Evolutionary conservation across 2,329 filamentous ascomycete genomes (phyloP).

Genomic region (Xylariaceae sp.): DNA sequence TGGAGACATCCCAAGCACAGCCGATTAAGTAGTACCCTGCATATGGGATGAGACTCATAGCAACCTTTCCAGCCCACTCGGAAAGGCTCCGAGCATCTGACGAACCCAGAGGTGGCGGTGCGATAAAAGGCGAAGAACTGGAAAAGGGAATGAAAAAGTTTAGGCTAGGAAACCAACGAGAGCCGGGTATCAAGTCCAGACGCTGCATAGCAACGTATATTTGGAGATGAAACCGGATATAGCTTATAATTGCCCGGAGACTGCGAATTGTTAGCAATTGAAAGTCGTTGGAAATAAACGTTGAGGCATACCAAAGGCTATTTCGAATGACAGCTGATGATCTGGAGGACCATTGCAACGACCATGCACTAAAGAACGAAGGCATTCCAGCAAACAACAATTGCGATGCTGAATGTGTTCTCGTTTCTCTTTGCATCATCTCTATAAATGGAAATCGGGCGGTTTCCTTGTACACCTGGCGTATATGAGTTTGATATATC

Average conservation of each 20-base stretch:
- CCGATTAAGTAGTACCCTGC: conserved; percentile 54
- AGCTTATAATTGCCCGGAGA: conserved; percentile 39
- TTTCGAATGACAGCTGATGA: conserved; percentile 26
- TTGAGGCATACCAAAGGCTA: conserved; percentile 37
- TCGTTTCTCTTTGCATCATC: conserved; percentile 46
- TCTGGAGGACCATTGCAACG: conserved; percentile 40
- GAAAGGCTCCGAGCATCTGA: conserved; percentile 49
- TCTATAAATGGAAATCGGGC: conserved; percentile 57
- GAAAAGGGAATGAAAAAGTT: conserved; percentile 64
- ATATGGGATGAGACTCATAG: conserved; percentile 55
- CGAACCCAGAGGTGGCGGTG: conserved; percentile 51
- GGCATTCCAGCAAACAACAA: conserved; percentile 50
- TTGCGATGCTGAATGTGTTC: conserved; percentile 42
- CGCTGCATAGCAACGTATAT: conserved; percentile 61
- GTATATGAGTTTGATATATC: conserved; percentile 12
- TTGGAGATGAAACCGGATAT: conserved; percentile 58
- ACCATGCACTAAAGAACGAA: conserved; percentile 45
- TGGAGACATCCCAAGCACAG: conserved; percentile 46
- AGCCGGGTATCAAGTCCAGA: conserved; percentile 53
- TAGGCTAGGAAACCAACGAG: conserved; percentile 51
- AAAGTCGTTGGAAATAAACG: not conserved
- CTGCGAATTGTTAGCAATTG: conserved; percentile 31
- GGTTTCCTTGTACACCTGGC: conserved; percentile 59
- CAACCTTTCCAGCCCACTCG: conserved; percentile 52
- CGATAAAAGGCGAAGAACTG: conserved; percentile 55